phyloP scores from a whole-genome alignment of 768 basidiomycete species.

The Boletales sp. region DNA sequence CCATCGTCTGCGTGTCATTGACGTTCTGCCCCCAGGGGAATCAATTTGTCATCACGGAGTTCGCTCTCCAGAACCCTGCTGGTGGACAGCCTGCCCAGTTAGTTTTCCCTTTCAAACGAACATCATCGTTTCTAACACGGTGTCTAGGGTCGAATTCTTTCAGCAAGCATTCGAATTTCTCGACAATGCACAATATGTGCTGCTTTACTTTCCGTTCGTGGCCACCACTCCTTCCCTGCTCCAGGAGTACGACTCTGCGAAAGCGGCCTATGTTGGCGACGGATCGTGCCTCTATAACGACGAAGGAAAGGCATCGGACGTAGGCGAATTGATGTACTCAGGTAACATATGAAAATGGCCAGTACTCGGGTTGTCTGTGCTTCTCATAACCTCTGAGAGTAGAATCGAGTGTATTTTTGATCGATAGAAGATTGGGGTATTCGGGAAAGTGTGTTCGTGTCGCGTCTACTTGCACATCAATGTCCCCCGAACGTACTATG shows the following conservation, averaged over 20 bases:
- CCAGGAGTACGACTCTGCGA: constrained; percentile 15
- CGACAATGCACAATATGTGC: constrained; percentile 26
- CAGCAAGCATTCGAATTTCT: constrained; percentile 34
- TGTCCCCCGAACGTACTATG: no score
- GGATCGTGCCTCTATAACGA: constrained; percentile 33
- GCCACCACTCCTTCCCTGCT: constrained; percentile 30
- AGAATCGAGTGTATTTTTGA: no score
- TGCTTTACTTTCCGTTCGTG: constrained; percentile 36
- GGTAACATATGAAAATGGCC: no score
- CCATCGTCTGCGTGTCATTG: not conserved
- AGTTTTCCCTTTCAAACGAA: not conserved
- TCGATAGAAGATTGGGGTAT: no score
- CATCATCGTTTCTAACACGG: not conserved
- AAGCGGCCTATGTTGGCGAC: constrained; percentile 17
- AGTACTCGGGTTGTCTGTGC: no score
- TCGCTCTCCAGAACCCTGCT: constrained; percentile 30
- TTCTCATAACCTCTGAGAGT: no score
- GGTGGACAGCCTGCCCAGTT: constrained; percentile 31
- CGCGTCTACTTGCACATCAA: no score
- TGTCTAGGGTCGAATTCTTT: constrained; percentile 31
- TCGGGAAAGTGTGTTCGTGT: no score
- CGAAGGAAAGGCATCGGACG: constrained; percentile 21
- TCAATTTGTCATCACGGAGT: constrained; percentile 29
- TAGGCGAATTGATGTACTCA: constrained; percentile 21
- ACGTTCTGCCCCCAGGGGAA: constrained; percentile 13